Percentiles rank a stretch among this genome's conserved stretches.
Evolutionary conservation across 371 early-diverging fungal genomes (phyloP).

Genomic region (Apophysomyces variabilis): DNA sequence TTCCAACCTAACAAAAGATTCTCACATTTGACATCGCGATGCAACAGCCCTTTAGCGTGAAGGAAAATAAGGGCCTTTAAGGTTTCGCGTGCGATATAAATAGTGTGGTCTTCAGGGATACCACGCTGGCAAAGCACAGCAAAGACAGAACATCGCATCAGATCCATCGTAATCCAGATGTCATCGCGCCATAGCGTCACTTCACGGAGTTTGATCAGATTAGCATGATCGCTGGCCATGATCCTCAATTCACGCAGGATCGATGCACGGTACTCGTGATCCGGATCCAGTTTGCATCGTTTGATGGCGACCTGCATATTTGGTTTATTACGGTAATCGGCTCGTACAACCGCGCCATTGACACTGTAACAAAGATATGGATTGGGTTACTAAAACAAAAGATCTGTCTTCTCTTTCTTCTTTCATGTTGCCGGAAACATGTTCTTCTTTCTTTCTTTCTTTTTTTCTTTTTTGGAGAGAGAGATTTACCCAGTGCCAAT

Average conservation of each 20-base stretch:
- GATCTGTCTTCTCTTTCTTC: no score
- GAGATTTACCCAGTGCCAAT: slow-evolving; percentile 56
- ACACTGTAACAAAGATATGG: slow-evolving; percentile 28
- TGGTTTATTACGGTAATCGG: slow-evolving; percentile 37
- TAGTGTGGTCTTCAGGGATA: slow-evolving; percentile 47
- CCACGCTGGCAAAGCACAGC: slow-evolving; percentile 51
- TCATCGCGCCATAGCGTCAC: slow-evolving; percentile 46
- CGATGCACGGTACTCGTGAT: slow-evolving; percentile 49
- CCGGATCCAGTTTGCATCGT: slow-evolving; percentile 48
- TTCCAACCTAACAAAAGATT: slow-evolving; percentile 93
- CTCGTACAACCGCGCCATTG: slow-evolving; percentile 54
- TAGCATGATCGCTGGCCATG: slow-evolving; percentile 47
- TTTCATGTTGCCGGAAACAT: neutral
- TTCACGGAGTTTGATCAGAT: slow-evolving; percentile 48
- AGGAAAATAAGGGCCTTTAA: slow-evolving; percentile 85
- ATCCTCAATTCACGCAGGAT: slow-evolving; percentile 49
- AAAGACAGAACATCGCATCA: slow-evolving; percentile 57
- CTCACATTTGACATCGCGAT: slow-evolving; percentile 96
- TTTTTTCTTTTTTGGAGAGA: neutral
- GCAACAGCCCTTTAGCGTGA: slow-evolving; percentile 94
- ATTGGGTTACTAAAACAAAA: no score
- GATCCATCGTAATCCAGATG: slow-evolving; percentile 55
- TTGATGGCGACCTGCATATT: slow-evolving; percentile 49
- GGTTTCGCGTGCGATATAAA: slow-evolving; percentile 43
- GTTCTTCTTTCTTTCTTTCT: no score